Evolutionary conservation across 352 stramenopile species (phyloP), one percentile per base, ranked within the genome.

Genomic region (Blastocystis sp.): DNA sequence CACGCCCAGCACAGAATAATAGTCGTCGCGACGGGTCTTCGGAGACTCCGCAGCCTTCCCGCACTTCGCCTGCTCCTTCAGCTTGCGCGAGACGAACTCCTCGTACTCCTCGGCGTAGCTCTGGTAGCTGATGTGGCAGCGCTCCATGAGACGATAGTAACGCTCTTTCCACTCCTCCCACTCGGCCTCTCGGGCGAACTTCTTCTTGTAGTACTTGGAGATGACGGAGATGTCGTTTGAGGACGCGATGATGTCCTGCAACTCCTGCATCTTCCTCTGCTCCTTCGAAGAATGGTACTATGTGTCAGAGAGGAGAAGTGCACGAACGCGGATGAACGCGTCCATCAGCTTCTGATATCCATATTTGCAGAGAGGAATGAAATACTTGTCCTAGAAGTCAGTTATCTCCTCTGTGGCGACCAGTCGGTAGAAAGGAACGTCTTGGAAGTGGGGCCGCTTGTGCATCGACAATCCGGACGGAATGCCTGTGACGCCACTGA

Each of bases 61-160:
- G 16, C 48, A 36, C 69, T 64, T 81, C 24, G 29, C 24, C 46
- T 81, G 54, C 34, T 63, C 14, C 46, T 61, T 81, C 48, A 76
- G 40, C 9, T 76, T 76, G 11, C 38, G 40, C 48, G 36, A n/a
- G 34, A 81, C 69, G 51, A 81, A 81, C 24, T 81, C 69, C 36
- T 81, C 69, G 53, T 81, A 81, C 38, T 81, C 69, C 53, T 81
- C 69, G 24, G 69, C 69, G 42, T 81, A 81, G 53, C 46, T 81
- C 32, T 81, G 54, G 36, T 81, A 81, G 40, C 48, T 64, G 11
- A 81, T 44, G 46, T 81, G 54, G 21, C 61, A 38, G n/a, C 34
- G 36, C 29, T 81, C 69, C 69, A 81, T 81, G 18, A 54, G 14
- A 14, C 24, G 46, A 21, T 44, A 63, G 3, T 46, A 29, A 21